Evolutionary conservation across 1,139 yeast genomes (phyloP).

Genomic region (Candida sp.): DNA sequence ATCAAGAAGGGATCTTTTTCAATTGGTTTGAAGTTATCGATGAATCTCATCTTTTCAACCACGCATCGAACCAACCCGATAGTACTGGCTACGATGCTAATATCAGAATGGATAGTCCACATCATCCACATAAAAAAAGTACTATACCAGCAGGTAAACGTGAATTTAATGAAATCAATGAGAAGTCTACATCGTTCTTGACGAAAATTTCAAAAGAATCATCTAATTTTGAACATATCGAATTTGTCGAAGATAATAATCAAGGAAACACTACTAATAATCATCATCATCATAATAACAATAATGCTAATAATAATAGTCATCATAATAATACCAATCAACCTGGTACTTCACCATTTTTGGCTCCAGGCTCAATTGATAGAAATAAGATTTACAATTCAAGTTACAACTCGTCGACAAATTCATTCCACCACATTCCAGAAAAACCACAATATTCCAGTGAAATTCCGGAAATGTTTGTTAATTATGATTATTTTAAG

Average conservation of each 20-base stretch:
- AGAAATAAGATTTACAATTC: constrained; percentile 4
- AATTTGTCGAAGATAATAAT: constrained; percentile 16
- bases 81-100: constrained; percentile 41
- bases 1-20: constrained; percentile 95
- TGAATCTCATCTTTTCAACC: constrained; percentile 41
- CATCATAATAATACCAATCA: background rate
- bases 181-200: constrained; percentile 35
- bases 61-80: constrained; percentile 33
- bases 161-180: constrained; percentile 35
- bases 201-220: constrained; percentile 32
- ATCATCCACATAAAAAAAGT: constrained; percentile 2
- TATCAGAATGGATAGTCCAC: constrained; percentile 14
- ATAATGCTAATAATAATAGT: background rate
- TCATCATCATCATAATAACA: constrained; percentile 5
- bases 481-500: constrained; percentile 43
- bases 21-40: constrained; percentile 80
- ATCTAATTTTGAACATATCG: constrained; percentile 40
- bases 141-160: constrained; percentile 29
- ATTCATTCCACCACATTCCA: constrained; percentile 14
- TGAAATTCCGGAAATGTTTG: constrained; percentile 47
- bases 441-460: constrained; percentile 24
- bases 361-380: too few relatives aligned
- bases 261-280: background rate
- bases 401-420: constrained; percentile 4
- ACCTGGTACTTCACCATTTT: background rate